These are phyloP conservation scores for Ophiostoma perfectum DNA, from an alignment of 2,329 filamentous ascomycete species.

Conservation along the genomic window DNA sequence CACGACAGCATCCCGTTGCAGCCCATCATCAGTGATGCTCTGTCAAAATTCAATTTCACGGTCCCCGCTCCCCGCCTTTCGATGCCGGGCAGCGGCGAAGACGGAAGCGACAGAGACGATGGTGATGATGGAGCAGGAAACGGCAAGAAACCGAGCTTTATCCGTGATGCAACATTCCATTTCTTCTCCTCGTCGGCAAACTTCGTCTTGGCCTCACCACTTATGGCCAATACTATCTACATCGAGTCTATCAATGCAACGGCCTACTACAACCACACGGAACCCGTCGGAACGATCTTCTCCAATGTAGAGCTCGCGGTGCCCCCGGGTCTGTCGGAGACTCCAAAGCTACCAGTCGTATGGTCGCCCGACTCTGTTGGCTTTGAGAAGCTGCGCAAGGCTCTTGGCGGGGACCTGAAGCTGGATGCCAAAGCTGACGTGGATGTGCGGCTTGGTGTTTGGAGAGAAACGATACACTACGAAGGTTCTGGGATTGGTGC, in stretches of 20 bases:
- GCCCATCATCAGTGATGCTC: slow-evolving; percentile 64
- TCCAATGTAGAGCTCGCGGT: slow-evolving; percentile 71
- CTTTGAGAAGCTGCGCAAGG: slow-evolving; percentile 72
- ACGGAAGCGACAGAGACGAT: slow-evolving; percentile 34
- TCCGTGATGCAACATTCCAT: slow-evolving; percentile 81
- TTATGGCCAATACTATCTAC: slow-evolving; percentile 65
- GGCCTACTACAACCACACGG: slow-evolving; percentile 75
- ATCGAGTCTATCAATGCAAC: slow-evolving; percentile 78
- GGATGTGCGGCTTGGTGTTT: slow-evolving; percentile 67
- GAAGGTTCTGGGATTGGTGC: slow-evolving; percentile 65
- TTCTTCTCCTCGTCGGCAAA: slow-evolving; percentile 78
- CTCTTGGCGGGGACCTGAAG: slow-evolving; percentile 72
- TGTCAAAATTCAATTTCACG: slow-evolving; percentile 66
- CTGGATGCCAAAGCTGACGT: slow-evolving; percentile 74
- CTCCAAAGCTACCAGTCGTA: slow-evolving; percentile 73
- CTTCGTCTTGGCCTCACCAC: slow-evolving; percentile 76
- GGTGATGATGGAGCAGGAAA: slow-evolving; percentile 34
- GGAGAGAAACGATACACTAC: slow-evolving; percentile 68
- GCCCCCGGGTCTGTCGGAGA: slow-evolving; percentile 65
- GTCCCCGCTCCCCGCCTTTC: slow-evolving; percentile 63
- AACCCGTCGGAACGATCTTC: slow-evolving; percentile 70
- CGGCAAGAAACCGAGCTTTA: slow-evolving; percentile 51
- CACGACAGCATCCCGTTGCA: slow-evolving; percentile 65
- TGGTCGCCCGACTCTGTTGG: slow-evolving; percentile 74
- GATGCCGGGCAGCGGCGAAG: slow-evolving; percentile 32